Conservation (phyloP, 805 yeast genomes). For the Priceomyces castillae region DNA sequence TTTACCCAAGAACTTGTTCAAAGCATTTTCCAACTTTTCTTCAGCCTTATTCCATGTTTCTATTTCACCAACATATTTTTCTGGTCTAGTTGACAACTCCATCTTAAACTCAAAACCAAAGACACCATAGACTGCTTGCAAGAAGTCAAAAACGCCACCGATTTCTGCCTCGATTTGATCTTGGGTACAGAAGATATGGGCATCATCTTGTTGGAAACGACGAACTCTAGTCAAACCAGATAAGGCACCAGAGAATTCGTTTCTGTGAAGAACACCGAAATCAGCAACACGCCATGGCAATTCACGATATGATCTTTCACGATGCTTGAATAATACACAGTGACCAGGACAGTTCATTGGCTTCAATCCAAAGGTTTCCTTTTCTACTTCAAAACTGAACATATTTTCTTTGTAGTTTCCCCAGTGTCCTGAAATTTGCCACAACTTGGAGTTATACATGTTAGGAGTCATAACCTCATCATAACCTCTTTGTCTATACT, state of each 20-base stretch:
- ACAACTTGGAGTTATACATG: constrained; percentile 94
- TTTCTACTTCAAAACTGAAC: constrained; percentile 96
- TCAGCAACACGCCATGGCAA: constrained; percentile 99
- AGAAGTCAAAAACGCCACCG: constrained; percentile 78
- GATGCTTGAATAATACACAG: constrained; percentile 85
- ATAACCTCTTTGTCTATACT: constrained; percentile 91
- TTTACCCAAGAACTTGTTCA: constrained; percentile 72
- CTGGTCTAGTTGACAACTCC: constrained; percentile 97
- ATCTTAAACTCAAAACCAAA: constrained; percentile 94
- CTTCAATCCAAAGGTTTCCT: constrained; percentile 90
- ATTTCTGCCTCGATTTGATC: constrained; percentile 90
- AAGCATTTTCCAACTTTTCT: constrained; percentile 73
- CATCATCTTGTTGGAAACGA: constrained; percentile 99
- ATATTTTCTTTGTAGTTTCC: constrained; percentile 95
- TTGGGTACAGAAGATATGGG: constrained; percentile 92
- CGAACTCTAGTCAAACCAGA: constrained; percentile 92
- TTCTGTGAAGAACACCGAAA: constrained; percentile 95
- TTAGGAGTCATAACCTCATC: constrained; percentile 99
- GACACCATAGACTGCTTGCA: constrained; percentile 80
- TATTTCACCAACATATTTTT: constrained; percentile 89
- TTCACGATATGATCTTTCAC: constrained; percentile 95
- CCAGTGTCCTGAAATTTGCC: constrained; percentile 99
- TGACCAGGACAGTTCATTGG: constrained; percentile 95
- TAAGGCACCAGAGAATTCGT: constrained; percentile 93
- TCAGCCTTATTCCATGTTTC: constrained; percentile 96